These are phyloP conservation scores for Akanthomyces muscarius DNA, from an alignment of 2,329 filamentous ascomycete species.

Conservation along the genomic window DNA sequence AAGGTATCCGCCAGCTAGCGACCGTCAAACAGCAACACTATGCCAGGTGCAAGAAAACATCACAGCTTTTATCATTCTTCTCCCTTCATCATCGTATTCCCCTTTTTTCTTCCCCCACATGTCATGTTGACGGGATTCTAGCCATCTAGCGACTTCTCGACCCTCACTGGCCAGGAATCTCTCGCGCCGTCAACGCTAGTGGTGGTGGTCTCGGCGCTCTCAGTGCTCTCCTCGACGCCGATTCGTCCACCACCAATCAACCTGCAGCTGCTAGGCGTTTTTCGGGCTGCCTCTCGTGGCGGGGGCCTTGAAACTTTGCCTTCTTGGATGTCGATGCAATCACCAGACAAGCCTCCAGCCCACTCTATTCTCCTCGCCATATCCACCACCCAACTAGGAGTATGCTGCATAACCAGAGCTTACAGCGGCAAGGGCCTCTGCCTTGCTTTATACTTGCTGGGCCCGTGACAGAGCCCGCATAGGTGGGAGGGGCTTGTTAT, in stretches of 20 bases:
- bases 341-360: background rate
- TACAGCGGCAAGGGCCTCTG: slow-evolving; percentile 8
- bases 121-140: background rate
- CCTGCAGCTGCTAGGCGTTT: slow-evolving; percentile 15
- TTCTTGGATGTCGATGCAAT: background rate
- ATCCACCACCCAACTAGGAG: background rate
- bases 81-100: background rate
- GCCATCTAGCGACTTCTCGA: slow-evolving; percentile 5
- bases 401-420: background rate
- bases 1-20: background rate
- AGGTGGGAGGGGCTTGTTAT: slow-evolving; percentile 5
- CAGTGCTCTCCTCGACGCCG: background rate
- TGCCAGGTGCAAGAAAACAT: background rate
- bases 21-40: background rate
- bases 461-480: background rate
- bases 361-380: background rate
- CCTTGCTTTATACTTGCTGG: slow-evolving; percentile 8
- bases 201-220: background rate
- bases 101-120: background rate
- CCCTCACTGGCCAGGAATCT: slow-evolving; percentile 4
- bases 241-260: slow-evolving; percentile 15
- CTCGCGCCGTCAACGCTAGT: slow-evolving; percentile 3
- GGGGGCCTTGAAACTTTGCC: slow-evolving; percentile 6
- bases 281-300: slow-evolving; percentile 12
- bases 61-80: background rate